Base-by-base conservation (phyloP, 2,329 filamentous ascomycete genomes). In the Claviceps citrina region DNA sequence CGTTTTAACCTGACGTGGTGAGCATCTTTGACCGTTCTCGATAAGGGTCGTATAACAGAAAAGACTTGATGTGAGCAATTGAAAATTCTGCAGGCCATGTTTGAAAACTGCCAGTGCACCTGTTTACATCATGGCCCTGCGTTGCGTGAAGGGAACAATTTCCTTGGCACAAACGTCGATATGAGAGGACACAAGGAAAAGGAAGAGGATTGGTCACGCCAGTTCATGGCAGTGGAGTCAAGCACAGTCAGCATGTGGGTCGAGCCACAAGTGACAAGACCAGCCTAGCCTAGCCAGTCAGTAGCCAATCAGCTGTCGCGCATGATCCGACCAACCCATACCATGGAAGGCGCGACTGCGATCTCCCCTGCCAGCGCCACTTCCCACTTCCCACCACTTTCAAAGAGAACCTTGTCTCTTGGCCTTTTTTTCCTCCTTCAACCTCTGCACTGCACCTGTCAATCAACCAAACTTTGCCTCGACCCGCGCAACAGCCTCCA, bases 1-100 rank as follows among this genome's bases (percentile, higher is more conserved):
- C 63, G 57, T 43, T 59, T 61, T 41, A 44, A 48, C 34, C 55
- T 49, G 19, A 42, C 40, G 8, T 44, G 35, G 16, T 22, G n/a
- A 13, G 33, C 12, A 26, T 33, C 31, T 6, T 8, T 3, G 25
- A 41, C 32, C 2, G 32, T 15, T 18, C 16, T 13, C 35, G 15
- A 16, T 12, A 18, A 24, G 4, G 38, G 38, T 10, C 38, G 31
- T 10, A 22, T 12, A 18, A 18, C 22, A 27, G 13, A 26, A 7
- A 20, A 26, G 22, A 39, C 7, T 10, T 8, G 15, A 19, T 12
- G 22, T 5, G 31, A 20, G 7, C 8, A 9, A 8, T 9, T 7
- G 25, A 28, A 27, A 3, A 24, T 12, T 39, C 26, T 28, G 18
- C 38, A 28, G 13, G 31, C 24, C 38, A 39, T 39, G 6, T 7